A percentile compares a stretch with the other conserved stretches of the same genome.
These are phyloP conservation scores for Trichoderma endophyticum DNA, from an alignment of 2,329 filamentous ascomycete species.

Conservation along the genomic window DNA sequence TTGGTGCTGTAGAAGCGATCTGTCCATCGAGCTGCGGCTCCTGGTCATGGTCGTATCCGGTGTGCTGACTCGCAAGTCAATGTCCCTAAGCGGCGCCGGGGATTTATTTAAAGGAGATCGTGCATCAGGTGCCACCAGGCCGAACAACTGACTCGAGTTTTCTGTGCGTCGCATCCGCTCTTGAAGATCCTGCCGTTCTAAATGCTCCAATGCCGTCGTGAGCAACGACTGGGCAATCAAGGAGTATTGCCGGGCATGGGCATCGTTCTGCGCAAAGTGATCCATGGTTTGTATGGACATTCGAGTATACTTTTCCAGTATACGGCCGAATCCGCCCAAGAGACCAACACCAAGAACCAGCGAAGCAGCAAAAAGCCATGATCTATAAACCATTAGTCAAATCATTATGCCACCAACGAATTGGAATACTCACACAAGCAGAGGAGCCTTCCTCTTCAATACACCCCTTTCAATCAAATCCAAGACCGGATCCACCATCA, in stretches of 20 bases:
- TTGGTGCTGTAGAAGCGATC: slow-evolving; percentile 25
- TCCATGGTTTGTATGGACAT: slow-evolving; percentile 48
- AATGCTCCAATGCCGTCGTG: slow-evolving; percentile 42
- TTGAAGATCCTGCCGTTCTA: slow-evolving; percentile 46
- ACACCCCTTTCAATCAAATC: slow-evolving; percentile 42
- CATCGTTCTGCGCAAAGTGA: slow-evolving; percentile 47
- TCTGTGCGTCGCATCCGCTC: slow-evolving; percentile 48
- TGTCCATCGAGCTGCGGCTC: slow-evolving; percentile 27
- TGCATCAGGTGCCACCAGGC: slow-evolving; percentile 40
- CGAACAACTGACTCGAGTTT: slow-evolving; percentile 51
- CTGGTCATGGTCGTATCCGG: slow-evolving; percentile 19
- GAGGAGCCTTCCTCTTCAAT: slow-evolving; percentile 45
- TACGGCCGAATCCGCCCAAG: slow-evolving; percentile 49
- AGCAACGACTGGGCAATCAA: slow-evolving; percentile 52
- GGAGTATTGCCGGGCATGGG: slow-evolving; percentile 51
- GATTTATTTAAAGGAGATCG: slow-evolving; percentile 11
- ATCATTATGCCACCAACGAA: no score
- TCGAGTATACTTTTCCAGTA: slow-evolving; percentile 49
- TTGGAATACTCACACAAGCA: slow-evolving; percentile 45
- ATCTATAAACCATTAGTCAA: slow-evolving; percentile 33
- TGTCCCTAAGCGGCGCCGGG: slow-evolving; percentile 17
- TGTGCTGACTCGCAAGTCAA: slow-evolving; percentile 19
- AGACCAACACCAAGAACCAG: slow-evolving; percentile 51
- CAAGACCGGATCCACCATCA: slow-evolving; percentile 50
- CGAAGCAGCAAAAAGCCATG: slow-evolving; percentile 53